A percentile compares a stretch with the other conserved stretches of the same genome.
Conservation (phyloP, 2,329 filamentous ascomycete genomes). For the Cordyceps javanica region DNA sequence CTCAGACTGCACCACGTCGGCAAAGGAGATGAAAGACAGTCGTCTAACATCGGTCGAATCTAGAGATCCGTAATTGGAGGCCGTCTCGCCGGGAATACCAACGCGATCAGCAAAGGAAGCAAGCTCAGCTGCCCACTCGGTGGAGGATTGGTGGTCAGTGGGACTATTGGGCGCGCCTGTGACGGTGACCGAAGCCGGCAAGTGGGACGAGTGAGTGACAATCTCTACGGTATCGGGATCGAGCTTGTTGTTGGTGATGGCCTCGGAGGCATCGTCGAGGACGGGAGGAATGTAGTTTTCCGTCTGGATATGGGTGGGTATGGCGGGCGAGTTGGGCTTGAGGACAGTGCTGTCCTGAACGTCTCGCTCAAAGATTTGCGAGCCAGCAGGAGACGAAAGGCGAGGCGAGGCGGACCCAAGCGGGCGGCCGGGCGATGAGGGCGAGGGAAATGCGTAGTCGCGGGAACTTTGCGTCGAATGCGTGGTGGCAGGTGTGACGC, state of each 20-base stretch:
- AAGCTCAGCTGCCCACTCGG: constrained; percentile 53
- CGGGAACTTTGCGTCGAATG: constrained; percentile 32
- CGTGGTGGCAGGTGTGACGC: constrained; percentile 28
- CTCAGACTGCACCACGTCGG: constrained; percentile 85
- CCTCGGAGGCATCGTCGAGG: constrained; percentile 82
- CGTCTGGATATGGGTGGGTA: constrained; percentile 87
- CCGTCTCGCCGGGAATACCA: constrained; percentile 47
- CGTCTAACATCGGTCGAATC: constrained; percentile 72
- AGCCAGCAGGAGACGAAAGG: constrained; percentile 69
- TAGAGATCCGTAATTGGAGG: constrained; percentile 70
- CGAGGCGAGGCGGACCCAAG: constrained; percentile 68
- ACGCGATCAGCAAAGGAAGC: constrained; percentile 45
- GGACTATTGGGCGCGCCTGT: constrained; percentile 37
- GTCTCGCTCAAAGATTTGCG: constrained; percentile 87
- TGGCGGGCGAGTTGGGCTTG: constrained; percentile 73
- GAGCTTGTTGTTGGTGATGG: constrained; percentile 80
- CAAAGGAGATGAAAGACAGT: constrained; percentile 92
- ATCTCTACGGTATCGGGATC: constrained; percentile 91
- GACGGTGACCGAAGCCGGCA: constrained; percentile 66
- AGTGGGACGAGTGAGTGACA: constrained; percentile 78
- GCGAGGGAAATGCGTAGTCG: constrained; percentile 40
- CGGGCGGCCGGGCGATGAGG: constrained; percentile 60
- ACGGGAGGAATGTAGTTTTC: constrained; percentile 92
- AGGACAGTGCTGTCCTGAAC: constrained; percentile 72
- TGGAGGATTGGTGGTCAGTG: constrained; percentile 35